Evolutionary conservation across 2,329 filamentous ascomycete genomes (phyloP).

Genomic region (Alternaria ethzedia): DNA sequence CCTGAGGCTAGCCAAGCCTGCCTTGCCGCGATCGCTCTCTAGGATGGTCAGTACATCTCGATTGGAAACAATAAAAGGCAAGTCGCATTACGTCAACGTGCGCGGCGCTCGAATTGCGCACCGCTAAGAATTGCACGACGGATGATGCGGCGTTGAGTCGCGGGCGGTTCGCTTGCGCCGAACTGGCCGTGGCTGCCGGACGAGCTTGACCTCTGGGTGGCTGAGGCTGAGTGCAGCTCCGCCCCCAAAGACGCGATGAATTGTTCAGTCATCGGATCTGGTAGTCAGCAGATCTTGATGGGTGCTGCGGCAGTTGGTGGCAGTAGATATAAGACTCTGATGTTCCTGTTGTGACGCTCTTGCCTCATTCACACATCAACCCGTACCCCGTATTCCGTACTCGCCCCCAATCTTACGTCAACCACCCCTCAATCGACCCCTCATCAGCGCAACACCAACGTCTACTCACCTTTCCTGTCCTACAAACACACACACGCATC

Average conservation of each 20-base stretch:
- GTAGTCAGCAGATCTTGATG: slow-evolving; percentile 33
- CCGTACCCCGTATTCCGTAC: slow-evolving; percentile 9
- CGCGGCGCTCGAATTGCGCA: background rate
- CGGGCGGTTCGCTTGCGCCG: slow-evolving; percentile 12
- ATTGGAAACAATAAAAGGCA: background rate
- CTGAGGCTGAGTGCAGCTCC: slow-evolving; percentile 44
- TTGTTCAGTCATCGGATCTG: slow-evolving; percentile 32
- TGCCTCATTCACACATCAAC: slow-evolving; percentile 15
- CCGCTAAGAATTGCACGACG: slow-evolving; percentile 6
- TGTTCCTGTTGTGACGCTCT: slow-evolving; percentile 11
- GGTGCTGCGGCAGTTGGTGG: slow-evolving; percentile 22
- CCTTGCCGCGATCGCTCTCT: background rate
- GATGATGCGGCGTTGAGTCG: slow-evolving; percentile 14
- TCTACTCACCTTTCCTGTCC: background rate
- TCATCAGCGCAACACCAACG: slow-evolving; percentile 8
- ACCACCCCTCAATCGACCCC: slow-evolving; percentile 20
- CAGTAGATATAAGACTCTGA: slow-evolving; percentile 20
- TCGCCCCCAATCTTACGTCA: slow-evolving; percentile 18
- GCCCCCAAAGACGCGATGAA: slow-evolving; percentile 29
- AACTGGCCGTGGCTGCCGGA: slow-evolving; percentile 26
- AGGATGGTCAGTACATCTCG: background rate
- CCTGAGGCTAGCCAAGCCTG: slow-evolving; percentile 13
- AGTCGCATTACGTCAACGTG: background rate
- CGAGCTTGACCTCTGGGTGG: slow-evolving; percentile 21
- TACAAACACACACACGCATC: slow-evolving; percentile 18